phyloP scores from a whole-genome alignment of 2,329 filamentous ascomycete species.

The Fusarium nodosum region DNA sequence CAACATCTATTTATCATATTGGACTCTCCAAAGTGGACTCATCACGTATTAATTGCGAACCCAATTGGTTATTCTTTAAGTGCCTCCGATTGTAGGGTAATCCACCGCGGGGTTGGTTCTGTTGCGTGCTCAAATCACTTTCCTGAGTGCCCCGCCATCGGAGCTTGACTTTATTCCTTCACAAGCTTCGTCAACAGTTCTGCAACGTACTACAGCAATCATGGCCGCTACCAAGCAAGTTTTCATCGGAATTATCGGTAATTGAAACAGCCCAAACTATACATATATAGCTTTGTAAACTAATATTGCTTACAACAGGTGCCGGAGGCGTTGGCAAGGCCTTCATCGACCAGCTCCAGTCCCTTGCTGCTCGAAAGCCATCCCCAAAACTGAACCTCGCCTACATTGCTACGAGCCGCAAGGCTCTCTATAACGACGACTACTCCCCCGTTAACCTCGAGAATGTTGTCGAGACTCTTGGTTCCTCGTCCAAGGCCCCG shows the following conservation, averaged over 20 bases:
- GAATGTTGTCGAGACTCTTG: conserved; percentile 72
- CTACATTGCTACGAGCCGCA: conserved; percentile 88
- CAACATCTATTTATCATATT: background rate
- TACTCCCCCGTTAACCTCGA: conserved; percentile 77
- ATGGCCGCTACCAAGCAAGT: conserved; percentile 64
- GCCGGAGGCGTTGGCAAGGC: conserved; percentile 92
- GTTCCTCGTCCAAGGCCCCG: conserved; percentile 73
- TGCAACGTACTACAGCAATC: conserved; percentile 36
- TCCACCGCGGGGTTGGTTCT: conserved; percentile 49
- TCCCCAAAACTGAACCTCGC: conserved; percentile 80
- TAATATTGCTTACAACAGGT: conserved; percentile 65
- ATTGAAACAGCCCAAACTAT: conserved; percentile 7
- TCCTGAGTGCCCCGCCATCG: conserved; percentile 55
- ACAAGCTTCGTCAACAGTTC: conserved; percentile 40
- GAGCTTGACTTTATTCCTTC: conserved; percentile 50
- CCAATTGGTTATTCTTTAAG: conserved; percentile 33
- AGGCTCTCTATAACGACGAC: conserved; percentile 80
- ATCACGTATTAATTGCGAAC: conserved; percentile 19
- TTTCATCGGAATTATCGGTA: conserved; percentile 67
- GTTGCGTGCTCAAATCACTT: conserved; percentile 41
- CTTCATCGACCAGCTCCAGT: conserved; percentile 86
- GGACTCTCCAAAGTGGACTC: conserved; percentile 19
- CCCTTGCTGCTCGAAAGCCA: conserved; percentile 74
- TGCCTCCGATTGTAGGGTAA: conserved; percentile 45
- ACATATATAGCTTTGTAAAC: background rate